phyloP scores from a whole-genome alignment of 257 asterid genomes.

The Solanum commersonii region DNA sequence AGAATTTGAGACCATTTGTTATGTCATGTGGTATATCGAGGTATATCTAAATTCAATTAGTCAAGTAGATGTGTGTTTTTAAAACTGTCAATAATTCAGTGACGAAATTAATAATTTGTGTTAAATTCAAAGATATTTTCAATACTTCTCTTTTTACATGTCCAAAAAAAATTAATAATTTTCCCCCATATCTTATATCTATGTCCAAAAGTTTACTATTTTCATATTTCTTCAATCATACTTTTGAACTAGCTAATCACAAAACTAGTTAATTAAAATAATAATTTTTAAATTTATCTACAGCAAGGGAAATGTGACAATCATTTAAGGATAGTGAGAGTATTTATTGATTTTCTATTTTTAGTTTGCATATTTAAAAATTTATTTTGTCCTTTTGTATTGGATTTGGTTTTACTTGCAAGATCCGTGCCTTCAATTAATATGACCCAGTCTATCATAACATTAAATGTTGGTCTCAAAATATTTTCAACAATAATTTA shows the following conservation, averaged over 20 bases:
- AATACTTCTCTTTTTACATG: too few relatives aligned
- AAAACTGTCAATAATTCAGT: too few relatives aligned
- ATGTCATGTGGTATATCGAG: too few relatives aligned
- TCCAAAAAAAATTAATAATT: too few relatives aligned
- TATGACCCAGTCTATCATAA: background rate
- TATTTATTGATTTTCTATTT: background rate
- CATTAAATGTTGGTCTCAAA: background rate
- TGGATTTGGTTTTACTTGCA: background rate
- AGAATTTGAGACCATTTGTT: too few relatives aligned
- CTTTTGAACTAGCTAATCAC: background rate
- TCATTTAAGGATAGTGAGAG: background rate
- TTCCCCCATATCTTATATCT: too few relatives aligned
- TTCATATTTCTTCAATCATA: too few relatives aligned
- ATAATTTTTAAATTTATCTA: background rate
- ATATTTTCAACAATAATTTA: background rate
- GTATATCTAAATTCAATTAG: too few relatives aligned
- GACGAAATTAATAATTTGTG: too few relatives aligned
- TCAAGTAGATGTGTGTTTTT: too few relatives aligned
- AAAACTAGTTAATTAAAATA: background rate
- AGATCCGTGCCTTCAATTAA: background rate
- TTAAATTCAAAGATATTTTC: too few relatives aligned
- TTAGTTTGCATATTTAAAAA: background rate
- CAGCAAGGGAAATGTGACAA: background rate
- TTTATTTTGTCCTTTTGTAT: background rate
- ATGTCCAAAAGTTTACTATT: too few relatives aligned